These are phyloP conservation scores for Linum usitatissimum DNA, from an alignment of 345 rosid genomes.

Conservation along the genomic window DNA sequence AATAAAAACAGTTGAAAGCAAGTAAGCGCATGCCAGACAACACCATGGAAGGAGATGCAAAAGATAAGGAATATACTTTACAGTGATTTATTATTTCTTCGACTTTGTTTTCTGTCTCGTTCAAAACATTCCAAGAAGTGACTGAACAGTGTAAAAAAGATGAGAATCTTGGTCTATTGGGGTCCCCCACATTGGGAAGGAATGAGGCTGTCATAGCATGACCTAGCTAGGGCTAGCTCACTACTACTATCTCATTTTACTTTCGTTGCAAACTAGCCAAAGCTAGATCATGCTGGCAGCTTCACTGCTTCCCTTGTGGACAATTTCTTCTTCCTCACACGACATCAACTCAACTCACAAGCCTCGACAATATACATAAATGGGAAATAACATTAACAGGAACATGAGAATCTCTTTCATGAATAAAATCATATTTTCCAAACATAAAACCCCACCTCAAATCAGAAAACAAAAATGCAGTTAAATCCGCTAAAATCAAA, in stretches of 20 bases:
- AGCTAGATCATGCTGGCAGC: slow-evolving; percentile 97
- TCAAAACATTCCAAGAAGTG: too few species aligned
- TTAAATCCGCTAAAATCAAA: too few species aligned
- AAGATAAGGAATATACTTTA: slow-evolving; percentile 20
- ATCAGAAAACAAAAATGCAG: too few species aligned
- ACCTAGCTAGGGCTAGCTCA: slow-evolving; percentile 49
- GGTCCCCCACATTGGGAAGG: slow-evolving; percentile 29
- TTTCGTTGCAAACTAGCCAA: slow-evolving; percentile 20
- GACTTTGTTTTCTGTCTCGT: not conserved
- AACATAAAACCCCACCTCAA: too few species aligned
- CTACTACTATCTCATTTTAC: too few species aligned
- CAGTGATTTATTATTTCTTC: slow-evolving; percentile 3
- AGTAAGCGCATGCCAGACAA: slow-evolving; percentile 16
- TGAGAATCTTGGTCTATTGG: too few species aligned
- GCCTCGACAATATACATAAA: too few species aligned
- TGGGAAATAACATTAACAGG: too few species aligned
- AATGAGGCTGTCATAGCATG: slow-evolving; percentile 91
- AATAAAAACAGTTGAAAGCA: not conserved
- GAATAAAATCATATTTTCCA: too few species aligned
- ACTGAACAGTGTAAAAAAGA: too few species aligned
- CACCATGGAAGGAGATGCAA: not conserved
- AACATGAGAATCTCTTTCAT: too few species aligned
- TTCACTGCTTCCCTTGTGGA: slow-evolving; percentile 69
- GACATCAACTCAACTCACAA: not conserved
- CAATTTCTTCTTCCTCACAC: slow-evolving; percentile 2